A percentile compares a stretch with the other conserved stretches of the same genome.
phyloP scores from a whole-genome alignment of 495 filamentous ascomycete species.

The Letharia lupina region DNA sequence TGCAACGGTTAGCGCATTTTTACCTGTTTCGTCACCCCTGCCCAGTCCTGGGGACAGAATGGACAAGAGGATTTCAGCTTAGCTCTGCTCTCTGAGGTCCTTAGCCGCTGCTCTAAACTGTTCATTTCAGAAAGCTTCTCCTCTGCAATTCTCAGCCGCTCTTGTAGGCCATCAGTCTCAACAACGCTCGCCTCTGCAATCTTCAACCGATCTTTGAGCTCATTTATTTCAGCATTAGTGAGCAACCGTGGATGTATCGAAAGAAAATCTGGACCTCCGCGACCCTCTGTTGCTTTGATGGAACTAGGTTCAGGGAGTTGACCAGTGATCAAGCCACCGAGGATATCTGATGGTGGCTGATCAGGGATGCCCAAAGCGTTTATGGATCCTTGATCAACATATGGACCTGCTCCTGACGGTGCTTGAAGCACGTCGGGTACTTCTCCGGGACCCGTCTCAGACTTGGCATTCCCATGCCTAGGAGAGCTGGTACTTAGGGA shows the following conservation, averaged over 20 bases:
- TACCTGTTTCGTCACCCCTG: neutral
- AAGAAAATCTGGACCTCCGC: neutral
- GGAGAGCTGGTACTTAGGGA: neutral
- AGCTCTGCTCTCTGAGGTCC: neutral
- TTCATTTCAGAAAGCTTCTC: neutral
- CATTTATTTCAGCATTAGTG: neutral
- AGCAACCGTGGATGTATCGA: neutral
- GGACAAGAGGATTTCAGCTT: neutral
- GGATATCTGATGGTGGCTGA: too few relatives aligned
- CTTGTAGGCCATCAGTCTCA: neutral
- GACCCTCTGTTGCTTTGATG: neutral
- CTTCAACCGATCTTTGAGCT: neutral
- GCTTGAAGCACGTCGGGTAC: neutral
- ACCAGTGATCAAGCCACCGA: too few relatives aligned
- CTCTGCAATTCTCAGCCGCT: neutral
- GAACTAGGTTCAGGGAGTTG: neutral
- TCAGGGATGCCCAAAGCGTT: too few relatives aligned
- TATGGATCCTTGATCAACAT: too few relatives aligned
- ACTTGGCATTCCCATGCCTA: neutral
- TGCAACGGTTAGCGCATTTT: neutral
- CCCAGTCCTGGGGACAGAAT: constrained; percentile 1
- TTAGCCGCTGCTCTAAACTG: neutral
- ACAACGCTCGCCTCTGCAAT: neutral
- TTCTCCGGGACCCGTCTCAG: neutral
- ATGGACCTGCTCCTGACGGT: too few relatives aligned